Percentiles rank a stretch among this genome's conserved stretches.
These are phyloP conservation scores for Stemphylium beticola DNA, from an alignment of 2,329 filamentous ascomycete genomes.

Conservation along the genomic window DNA sequence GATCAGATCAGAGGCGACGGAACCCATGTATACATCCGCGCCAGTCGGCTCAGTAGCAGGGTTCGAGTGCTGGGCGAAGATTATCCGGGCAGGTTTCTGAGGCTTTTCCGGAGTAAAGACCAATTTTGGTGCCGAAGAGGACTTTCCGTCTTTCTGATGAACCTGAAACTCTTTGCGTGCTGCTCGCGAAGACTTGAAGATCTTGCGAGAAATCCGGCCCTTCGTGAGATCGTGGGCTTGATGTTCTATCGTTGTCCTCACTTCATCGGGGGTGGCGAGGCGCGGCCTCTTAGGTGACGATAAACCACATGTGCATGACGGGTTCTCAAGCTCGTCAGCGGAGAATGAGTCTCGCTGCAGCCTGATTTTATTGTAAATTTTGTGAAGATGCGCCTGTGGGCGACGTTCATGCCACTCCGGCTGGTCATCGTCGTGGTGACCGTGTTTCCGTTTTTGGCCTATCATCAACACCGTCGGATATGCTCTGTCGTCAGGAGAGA, in stretches of 20 bases:
- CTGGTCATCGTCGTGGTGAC: background rate
- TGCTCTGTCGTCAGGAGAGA: background rate
- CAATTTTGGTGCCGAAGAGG: background rate
- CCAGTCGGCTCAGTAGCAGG: background rate
- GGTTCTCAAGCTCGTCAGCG: fast-evolving
- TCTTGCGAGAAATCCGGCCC: background rate
- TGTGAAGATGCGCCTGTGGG: background rate
- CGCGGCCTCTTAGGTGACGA: background rate
- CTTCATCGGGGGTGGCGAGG: background rate
- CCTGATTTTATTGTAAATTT: background rate
- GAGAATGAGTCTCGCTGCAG: background rate
- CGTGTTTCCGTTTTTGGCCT: conserved; percentile 5
- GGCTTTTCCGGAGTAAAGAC: background rate
- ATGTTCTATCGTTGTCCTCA: background rate
- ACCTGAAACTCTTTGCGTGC: background rate
- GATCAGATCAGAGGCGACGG: background rate
- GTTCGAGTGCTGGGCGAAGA: background rate
- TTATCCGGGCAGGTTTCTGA: background rate
- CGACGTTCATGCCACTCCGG: background rate
- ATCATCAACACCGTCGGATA: background rate
- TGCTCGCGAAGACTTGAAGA: background rate
- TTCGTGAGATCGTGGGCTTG: conserved; percentile 2
- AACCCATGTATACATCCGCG: background rate
- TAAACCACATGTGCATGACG: background rate
- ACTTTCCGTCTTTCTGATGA: too few species aligned